phyloP scores from a whole-genome alignment of 495 filamentous ascomycete species.

The Hyaloscypha finlandica region DNA sequence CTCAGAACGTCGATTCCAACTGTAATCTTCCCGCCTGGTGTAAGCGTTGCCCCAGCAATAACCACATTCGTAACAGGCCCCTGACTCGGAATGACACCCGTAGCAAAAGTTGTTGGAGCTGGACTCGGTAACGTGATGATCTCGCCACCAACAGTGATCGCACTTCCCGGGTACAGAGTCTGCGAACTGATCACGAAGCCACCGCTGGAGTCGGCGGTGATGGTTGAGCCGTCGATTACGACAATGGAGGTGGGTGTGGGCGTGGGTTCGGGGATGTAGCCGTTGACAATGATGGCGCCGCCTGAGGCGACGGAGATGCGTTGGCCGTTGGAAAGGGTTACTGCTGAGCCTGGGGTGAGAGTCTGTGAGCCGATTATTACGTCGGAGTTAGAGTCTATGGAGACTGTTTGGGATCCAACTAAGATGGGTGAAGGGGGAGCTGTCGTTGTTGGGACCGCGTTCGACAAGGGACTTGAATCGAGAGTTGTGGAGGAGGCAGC shows the following conservation, averaged over 20 bases:
- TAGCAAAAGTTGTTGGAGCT: conserved; percentile 1
- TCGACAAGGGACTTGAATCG: not conserved
- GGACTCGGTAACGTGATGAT: conserved; percentile 22
- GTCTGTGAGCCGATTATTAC: conserved; percentile 28
- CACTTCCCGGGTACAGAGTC: conserved; percentile 26
- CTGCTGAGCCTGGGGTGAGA: conserved; percentile 14
- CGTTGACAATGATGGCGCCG: conserved; percentile 24
- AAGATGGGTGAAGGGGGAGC: conserved; percentile 3
- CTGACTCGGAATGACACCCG: not conserved
- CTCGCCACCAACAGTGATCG: conserved; percentile 19
- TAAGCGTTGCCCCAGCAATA: conserved; percentile 32
- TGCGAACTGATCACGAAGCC: conserved; percentile 28
- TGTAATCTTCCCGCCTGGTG: conserved; percentile 27
- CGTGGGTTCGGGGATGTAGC: not conserved
- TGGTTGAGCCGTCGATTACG: conserved; percentile 16
- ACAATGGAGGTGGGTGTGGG: conserved; percentile 16
- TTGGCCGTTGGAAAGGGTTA: conserved; percentile 24
- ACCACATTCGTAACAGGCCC: conserved; percentile 7
- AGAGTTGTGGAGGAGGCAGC: not conserved
- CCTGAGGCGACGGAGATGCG: conserved; percentile 15
- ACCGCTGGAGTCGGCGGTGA: conserved; percentile 24
- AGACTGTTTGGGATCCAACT: conserved; percentile 21
- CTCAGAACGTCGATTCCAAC: conserved; percentile 28
- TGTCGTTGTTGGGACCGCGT: not conserved
- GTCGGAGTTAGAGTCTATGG: conserved; percentile 13